Conservation (phyloP, 164 flowering plant species). For the Liquidambar formosana region DNA sequence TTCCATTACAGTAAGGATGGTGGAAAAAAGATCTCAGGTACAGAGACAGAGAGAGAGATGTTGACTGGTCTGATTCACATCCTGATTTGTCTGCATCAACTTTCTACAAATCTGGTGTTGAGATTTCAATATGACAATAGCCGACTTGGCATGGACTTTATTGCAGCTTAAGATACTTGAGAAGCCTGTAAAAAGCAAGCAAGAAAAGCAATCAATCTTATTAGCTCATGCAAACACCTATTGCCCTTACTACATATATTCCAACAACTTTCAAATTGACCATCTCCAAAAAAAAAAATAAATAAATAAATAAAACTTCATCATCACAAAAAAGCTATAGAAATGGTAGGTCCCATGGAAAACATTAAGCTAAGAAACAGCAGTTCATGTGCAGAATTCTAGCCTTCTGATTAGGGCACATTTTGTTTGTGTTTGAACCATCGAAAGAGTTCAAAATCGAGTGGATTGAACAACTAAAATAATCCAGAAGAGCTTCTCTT, state of each 20-base stretch:
- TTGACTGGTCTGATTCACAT: background rate
- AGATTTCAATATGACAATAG: background rate
- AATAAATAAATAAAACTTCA: too few species aligned
- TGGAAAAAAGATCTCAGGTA: background rate
- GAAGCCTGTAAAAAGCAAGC: conserved; percentile 12
- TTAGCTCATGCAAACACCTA: background rate
- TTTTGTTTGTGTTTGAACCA: too few species aligned
- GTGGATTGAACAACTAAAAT: too few species aligned
- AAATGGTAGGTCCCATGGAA: too few species aligned
- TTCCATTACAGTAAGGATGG: conserved; percentile 1
- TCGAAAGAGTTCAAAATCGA: too few species aligned
- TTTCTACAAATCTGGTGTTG: background rate
- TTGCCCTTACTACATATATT: background rate
- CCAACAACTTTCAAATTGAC: too few species aligned
- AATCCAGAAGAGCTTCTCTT: too few species aligned
- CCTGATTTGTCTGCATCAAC: background rate
- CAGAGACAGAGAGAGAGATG: background rate
- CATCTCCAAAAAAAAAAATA: too few species aligned
- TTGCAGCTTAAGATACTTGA: conserved; percentile 13
- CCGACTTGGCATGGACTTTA: conserved; percentile 5
- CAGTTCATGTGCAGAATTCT: too few species aligned
- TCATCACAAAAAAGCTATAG: too few species aligned
- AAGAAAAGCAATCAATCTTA: background rate
- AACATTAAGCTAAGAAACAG: too few species aligned
- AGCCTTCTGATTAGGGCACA: too few species aligned